These are phyloP conservation scores for Sclerotinia subarctica DNA, from an alignment of 2,329 filamentous ascomycete genomes.

Conservation along the genomic window DNA sequence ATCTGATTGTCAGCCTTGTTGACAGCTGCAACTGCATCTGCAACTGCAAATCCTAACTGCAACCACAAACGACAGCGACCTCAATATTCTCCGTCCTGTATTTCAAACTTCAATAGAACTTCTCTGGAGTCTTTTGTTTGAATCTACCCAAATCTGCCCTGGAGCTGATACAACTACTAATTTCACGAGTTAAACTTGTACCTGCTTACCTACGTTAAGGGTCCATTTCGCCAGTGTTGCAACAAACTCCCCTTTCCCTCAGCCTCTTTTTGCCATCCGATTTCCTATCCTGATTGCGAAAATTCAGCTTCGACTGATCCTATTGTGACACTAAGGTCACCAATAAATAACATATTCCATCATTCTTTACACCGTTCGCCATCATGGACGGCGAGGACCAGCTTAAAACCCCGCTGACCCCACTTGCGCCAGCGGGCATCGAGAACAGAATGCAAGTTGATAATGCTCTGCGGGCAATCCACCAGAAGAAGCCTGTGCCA, in stretches of 20 bases:
- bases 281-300: background rate
- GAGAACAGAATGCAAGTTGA: slow-evolving; percentile 59
- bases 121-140: background rate
- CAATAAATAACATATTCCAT: background rate
- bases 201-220: slow-evolving; percentile 5
- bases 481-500: slow-evolving; percentile 90
- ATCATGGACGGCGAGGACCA: slow-evolving; percentile 37
- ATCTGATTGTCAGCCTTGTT: slow-evolving; percentile 14
- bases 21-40: background rate
- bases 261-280: slow-evolving; percentile 1
- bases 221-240: background rate
- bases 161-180: slow-evolving; percentile 12
- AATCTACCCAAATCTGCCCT: slow-evolving; percentile 7
- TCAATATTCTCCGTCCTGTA: background rate
- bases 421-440: slow-evolving; percentile 27
- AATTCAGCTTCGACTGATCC: background rate
- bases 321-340: slow-evolving; percentile 1
- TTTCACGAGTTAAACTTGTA: slow-evolving; percentile 6
- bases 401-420: slow-evolving; percentile 23
- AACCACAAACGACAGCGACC: background rate
- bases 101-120: background rate
- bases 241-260: slow-evolving; percentile 8
- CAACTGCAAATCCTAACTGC: background rate
- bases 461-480: slow-evolving; percentile 87
- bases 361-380: slow-evolving; percentile 20